phyloP scores from a whole-genome alignment of 2,329 filamentous ascomycete species.

The Aspergillaceae sp. region DNA sequence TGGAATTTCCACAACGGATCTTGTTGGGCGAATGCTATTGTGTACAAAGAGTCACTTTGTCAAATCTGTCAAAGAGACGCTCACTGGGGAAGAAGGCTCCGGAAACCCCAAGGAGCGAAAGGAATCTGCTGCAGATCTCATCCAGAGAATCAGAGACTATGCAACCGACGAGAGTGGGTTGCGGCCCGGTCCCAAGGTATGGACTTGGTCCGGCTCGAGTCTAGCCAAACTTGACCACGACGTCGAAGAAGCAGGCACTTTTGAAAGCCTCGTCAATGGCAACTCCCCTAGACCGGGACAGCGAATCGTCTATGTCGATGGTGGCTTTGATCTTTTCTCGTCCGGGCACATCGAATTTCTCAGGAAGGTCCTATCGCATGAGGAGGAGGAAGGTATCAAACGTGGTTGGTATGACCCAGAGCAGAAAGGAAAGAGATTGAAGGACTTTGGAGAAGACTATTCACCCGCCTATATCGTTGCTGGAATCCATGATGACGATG shows the following conservation, averaged over 20 bases:
- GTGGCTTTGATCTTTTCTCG: constrained; percentile 92
- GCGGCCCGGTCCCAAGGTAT: constrained; percentile 71
- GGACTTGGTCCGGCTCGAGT: constrained; percentile 59
- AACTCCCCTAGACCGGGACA: constrained; percentile 67
- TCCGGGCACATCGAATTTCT: constrained; percentile 96
- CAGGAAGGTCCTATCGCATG: constrained; percentile 62
- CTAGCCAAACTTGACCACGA: constrained; percentile 28
- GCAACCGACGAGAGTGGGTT: constrained; percentile 77
- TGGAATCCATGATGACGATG: constrained; percentile 86
- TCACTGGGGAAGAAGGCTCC: constrained; percentile 64
- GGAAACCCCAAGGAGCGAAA: constrained; percentile 61
- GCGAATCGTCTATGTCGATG: constrained; percentile 86
- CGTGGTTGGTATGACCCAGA: constrained; percentile 68
- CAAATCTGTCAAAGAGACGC: constrained; percentile 60
- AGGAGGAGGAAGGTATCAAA: constrained; percentile 58
- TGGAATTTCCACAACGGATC: constrained; percentile 91
- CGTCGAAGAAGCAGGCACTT: constrained; percentile 55
- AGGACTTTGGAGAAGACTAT: constrained; percentile 62
- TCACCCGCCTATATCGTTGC: constrained; percentile 79
- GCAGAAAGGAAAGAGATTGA: constrained; percentile 53
- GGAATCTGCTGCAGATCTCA: constrained; percentile 58
- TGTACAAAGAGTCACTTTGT: constrained; percentile 95
- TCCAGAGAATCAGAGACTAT: constrained; percentile 71
- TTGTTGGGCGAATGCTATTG: constrained; percentile 95
- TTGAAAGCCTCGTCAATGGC: constrained; percentile 61